phyloP scores from a whole-genome alignment of 2,329 filamentous ascomycete genomes.

The Biscogniauxia sp. region DNA sequence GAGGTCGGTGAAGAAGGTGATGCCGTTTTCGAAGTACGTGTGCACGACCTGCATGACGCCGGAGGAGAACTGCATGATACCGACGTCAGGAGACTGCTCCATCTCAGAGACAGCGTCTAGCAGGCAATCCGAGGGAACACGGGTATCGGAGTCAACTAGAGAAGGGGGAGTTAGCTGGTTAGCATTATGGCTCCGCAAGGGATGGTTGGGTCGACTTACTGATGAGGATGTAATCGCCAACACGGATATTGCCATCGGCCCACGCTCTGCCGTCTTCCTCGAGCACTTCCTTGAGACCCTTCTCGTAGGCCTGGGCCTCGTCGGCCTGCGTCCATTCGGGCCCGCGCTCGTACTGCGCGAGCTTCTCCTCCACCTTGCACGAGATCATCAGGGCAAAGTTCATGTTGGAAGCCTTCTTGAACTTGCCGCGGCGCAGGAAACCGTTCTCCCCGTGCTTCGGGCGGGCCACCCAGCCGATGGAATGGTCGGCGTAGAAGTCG shows the following conservation, averaged over 20 bases:
- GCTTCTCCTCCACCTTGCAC: slow-evolving; percentile 59
- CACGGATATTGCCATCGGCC: slow-evolving; percentile 59
- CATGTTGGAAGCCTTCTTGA: slow-evolving; percentile 76
- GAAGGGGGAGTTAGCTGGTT: neutral
- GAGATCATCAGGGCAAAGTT: slow-evolving; percentile 66
- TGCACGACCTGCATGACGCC: slow-evolving; percentile 75
- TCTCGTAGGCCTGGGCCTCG: slow-evolving; percentile 48
- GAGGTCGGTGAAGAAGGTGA: slow-evolving; percentile 74
- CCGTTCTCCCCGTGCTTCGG: slow-evolving; percentile 62
- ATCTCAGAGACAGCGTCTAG: slow-evolving; percentile 70
- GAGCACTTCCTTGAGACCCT: slow-evolving; percentile 47
- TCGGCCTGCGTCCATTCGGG: slow-evolving; percentile 42
- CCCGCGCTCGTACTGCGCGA: slow-evolving; percentile 46
- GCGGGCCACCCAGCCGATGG: slow-evolving; percentile 67
- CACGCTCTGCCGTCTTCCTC: slow-evolving; percentile 53
- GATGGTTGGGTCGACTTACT: slow-evolving; percentile 30
- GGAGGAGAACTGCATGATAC: slow-evolving; percentile 69
- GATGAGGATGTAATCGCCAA: slow-evolving; percentile 64
- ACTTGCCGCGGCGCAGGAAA: slow-evolving; percentile 58
- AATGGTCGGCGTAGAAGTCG: slow-evolving; percentile 67
- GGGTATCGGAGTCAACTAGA: slow-evolving; percentile 63
- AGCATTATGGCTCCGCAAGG: neutral
- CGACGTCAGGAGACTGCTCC: slow-evolving; percentile 67
- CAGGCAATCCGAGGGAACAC: slow-evolving; percentile 65
- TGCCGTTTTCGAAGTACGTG: slow-evolving; percentile 70